Conservation (phyloP, 1,284 basidiomycete species). For the Trametes polyzona region DNA sequence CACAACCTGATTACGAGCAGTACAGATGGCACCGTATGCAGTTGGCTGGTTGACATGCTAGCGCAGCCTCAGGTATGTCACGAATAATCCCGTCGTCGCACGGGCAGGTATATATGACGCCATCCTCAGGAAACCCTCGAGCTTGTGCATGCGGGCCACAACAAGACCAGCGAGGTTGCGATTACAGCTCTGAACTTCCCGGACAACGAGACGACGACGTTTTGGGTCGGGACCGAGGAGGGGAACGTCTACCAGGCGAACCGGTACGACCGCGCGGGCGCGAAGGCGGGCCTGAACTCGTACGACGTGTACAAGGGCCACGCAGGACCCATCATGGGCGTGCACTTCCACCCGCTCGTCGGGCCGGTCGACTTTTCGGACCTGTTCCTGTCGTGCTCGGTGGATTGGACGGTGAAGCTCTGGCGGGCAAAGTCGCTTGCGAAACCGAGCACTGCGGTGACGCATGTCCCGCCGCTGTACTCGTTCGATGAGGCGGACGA, state of each 20-base stretch:
- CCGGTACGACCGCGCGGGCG: conserved; percentile 93
- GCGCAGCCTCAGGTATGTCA: conserved; percentile 87
- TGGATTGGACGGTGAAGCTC: conserved; percentile 96
- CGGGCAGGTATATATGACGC: conserved; percentile 6
- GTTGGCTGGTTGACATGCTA: conserved; percentile 98
- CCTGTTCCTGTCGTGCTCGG: conserved; percentile 88
- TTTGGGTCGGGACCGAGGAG: conserved; percentile 98
- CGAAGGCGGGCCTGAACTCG: conserved; percentile 93
- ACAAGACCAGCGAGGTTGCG: conserved; percentile 94
- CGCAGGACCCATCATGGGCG: conserved; percentile 89
- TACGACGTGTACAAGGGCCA: conserved; percentile 93
- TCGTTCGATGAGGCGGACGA: conserved; percentile 97
- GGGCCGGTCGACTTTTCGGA: conserved; percentile 96
- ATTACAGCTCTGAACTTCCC: conserved; percentile 94
- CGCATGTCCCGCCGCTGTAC: conserved; percentile 74
- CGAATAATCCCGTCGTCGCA: neutral
- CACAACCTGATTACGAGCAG: conserved; percentile 96
- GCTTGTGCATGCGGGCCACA: conserved; percentile 83
- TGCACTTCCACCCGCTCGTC: conserved; percentile 91
- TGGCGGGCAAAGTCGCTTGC: conserved; percentile 82
- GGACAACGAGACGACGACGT: conserved; percentile 92
- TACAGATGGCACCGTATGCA: conserved; percentile 96
- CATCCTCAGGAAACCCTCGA: conserved; percentile 82
- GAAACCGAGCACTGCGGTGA: conserved; percentile 59
- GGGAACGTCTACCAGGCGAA: conserved; percentile 96